Evolutionary conservation across 768 basidiomycete genomes (phyloP), one percentile per base, ranked within the genome.

Genomic region (Termitomyces sp.): DNA sequence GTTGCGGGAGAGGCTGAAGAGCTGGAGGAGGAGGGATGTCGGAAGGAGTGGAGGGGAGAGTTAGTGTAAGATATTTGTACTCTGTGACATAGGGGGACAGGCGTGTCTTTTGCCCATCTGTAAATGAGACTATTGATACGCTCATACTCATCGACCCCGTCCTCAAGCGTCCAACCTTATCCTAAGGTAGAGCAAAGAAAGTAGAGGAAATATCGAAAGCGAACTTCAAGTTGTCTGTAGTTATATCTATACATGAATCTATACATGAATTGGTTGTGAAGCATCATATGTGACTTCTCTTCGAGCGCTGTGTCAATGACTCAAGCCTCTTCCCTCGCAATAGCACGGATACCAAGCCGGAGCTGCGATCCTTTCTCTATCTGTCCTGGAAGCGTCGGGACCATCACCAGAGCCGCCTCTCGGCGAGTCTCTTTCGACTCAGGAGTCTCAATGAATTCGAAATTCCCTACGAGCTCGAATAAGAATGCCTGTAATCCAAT

Each of bases 401-500:
- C 67, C 77, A 80, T 76, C 5, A 77, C 68, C 16, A 77, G 55
- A 30, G 73, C 74, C 10, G 73, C 66, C 64, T 79, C 77, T 20
- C 76, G 67, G 42, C 77, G 63, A 39, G 80, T 64, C 36, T 62
- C 70, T 48, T 63, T 59, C 0, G 72, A 68, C 58, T 76, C 69
- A 14, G 72, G 69, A 1, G 75, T 75, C 32, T 69, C 72, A 61
- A 75, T 56, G 58, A 86, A 81, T 61, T 85, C 79, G 61, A 86
- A 84, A 60, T 79, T 74, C 26, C 74, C 68, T 37, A 86, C 55
- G 20, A 84, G 70, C 63, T 85, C 83, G 26, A 81, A 75, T 16
- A 86, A 62, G 67, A 88, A 84, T 0, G 79, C 73, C 59, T 87
- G 85, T 20, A 86, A 64, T 66, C 87, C 84, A 30, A 77, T 64